Percentiles rank a stretch among this genome's conserved stretches.
phyloP scores from a whole-genome alignment of 768 basidiomycete species.

The Tulasnella sp. region DNA sequence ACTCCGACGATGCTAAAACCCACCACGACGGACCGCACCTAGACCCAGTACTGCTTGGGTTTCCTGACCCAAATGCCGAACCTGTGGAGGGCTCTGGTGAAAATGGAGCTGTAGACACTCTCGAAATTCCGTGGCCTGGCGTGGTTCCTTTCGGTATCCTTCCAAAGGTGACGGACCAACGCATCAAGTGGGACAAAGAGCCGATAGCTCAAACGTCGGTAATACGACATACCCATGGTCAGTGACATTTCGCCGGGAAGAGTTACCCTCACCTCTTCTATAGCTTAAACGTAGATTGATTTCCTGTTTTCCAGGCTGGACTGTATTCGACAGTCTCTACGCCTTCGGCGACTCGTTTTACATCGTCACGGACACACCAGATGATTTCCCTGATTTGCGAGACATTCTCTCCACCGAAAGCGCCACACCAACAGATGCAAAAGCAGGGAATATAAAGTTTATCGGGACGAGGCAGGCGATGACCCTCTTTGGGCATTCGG shows the following conservation, averaged over 20 bases:
- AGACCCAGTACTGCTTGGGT: not conserved
- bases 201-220: not conserved
- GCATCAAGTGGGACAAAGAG: constrained; percentile 5
- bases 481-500: constrained; percentile 70
- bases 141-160: not conserved
- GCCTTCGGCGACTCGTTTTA: not conserved
- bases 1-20: not conserved
- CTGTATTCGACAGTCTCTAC: constrained; percentile 18
- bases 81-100: not conserved
- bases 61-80: not conserved
- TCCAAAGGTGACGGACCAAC: constrained; percentile 9
- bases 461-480: constrained; percentile 70
- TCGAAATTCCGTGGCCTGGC: not conserved
- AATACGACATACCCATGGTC: not conserved
- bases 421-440: constrained; percentile 64
- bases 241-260: not conserved
- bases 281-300: not conserved
- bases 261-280: not conserved
- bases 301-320: not conserved
- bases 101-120: not conserved
- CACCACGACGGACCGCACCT: not conserved
- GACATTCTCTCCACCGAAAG: constrained; percentile 73
- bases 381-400: constrained; percentile 63
- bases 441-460: constrained; percentile 76
- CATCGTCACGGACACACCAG: constrained; percentile 66